These are phyloP conservation scores for Psilocybe cyanescens DNA, from an alignment of 768 basidiomycete genomes.

Conservation along the genomic window DNA sequence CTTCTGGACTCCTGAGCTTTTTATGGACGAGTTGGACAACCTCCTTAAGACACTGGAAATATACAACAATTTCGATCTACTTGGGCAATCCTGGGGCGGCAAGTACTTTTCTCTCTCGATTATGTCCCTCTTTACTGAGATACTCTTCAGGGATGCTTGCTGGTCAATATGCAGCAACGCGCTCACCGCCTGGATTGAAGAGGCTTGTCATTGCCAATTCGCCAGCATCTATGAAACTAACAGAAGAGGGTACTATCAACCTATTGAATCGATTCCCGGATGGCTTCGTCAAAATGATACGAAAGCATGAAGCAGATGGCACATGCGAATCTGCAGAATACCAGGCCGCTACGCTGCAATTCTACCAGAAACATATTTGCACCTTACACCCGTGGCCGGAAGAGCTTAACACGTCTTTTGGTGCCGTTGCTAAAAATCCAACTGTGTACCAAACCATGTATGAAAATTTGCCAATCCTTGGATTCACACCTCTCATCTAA, in stretches of 20 bases:
- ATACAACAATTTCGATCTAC: not conserved
- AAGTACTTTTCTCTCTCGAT: not conserved
- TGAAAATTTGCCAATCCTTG: constrained; percentile 8
- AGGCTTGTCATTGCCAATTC: constrained; percentile 36
- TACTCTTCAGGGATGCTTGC: constrained; percentile 46
- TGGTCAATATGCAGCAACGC: constrained; percentile 29
- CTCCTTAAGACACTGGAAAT: constrained; percentile 28
- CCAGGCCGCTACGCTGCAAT: constrained; percentile 28
- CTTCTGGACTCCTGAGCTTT: constrained; percentile 51
- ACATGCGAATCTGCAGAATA: constrained; percentile 31
- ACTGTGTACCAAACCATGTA: constrained; percentile 37
- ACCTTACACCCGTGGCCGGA: constrained; percentile 35
- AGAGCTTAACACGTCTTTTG: constrained; percentile 31
- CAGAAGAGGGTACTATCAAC: constrained; percentile 23
- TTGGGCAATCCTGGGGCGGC: constrained; percentile 1
- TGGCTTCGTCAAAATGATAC: constrained; percentile 27
- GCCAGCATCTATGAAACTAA: constrained; percentile 31
- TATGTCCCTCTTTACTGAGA: not conserved
- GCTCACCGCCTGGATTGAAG: constrained; percentile 23
- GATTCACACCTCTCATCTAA: not conserved
- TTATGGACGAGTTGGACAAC: constrained; percentile 48
- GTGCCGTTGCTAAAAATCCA: constrained; percentile 27
- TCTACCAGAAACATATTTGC: constrained; percentile 38
- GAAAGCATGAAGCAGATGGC: constrained; percentile 30
- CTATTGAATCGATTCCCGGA: constrained; percentile 28